Evolutionary conservation across 2,329 filamentous ascomycete species (phyloP).

Genomic region (Fusarium heterosporum): DNA sequence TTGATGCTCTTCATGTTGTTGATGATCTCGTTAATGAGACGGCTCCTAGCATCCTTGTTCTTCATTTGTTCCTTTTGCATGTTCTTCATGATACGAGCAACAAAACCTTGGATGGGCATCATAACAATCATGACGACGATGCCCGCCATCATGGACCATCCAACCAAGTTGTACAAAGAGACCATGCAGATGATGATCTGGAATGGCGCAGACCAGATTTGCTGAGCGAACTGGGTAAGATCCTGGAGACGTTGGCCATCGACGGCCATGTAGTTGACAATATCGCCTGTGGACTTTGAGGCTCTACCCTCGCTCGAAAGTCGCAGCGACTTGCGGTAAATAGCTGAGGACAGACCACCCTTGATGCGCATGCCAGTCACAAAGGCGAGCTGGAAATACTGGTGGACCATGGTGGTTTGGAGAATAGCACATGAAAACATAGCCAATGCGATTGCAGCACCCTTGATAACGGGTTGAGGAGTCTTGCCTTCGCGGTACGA

Average conservation of each 20-base stretch:
- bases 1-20: constrained; percentile 99
- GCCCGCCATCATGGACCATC: constrained; percentile 94
- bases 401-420: constrained; percentile 92
- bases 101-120: constrained; percentile 94
- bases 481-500: constrained; percentile 74
- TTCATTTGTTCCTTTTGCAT: constrained; percentile 98
- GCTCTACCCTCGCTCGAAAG: constrained; percentile 94
- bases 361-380: constrained; percentile 98
- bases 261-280: constrained; percentile 99
- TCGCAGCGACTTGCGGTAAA: constrained; percentile 90
- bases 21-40: constrained; percentile 95
- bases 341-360: constrained; percentile 86
- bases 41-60: constrained; percentile 94
- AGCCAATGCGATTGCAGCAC: constrained; percentile 85
- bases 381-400: constrained; percentile 97
- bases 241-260: constrained; percentile 96
- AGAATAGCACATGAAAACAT: constrained; percentile 92
- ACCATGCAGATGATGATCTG: constrained; percentile 97
- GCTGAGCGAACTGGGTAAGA: constrained; percentile 93
- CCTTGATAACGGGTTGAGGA: constrained; percentile 83
- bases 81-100: constrained; percentile 92
- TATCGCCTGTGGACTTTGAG: constrained; percentile 92
- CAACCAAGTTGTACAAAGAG: constrained; percentile 94
- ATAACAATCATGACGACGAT: constrained; percentile 96
- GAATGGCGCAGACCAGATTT: constrained; percentile 96